Percentiles rank a stretch among this genome's conserved stretches.
These are phyloP conservation scores for Allomyces javanicus DNA, from an alignment of 192 early-diverging fungal genomes.

Conservation along the genomic window DNA sequence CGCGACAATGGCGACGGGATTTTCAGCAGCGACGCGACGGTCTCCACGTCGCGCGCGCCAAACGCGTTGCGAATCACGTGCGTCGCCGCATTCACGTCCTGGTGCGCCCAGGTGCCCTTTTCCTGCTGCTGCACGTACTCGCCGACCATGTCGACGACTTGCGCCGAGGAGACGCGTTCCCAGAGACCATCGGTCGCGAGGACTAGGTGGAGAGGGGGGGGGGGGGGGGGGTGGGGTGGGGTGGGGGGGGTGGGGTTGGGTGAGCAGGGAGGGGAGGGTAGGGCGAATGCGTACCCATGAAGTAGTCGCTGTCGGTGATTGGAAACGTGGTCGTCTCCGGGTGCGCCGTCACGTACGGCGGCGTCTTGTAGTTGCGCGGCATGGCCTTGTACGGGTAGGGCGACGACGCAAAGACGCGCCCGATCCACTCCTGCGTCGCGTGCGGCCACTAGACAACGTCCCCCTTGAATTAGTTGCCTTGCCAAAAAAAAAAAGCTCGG, in stretches of 20 bases:
- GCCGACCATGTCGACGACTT: slow-evolving; percentile 25
- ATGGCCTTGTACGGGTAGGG: slow-evolving; percentile 22
- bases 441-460: slow-evolving; percentile 25
- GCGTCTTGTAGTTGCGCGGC: slow-evolving; percentile 30
- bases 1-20: slow-evolving; percentile 46
- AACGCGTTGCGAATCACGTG: slow-evolving; percentile 49
- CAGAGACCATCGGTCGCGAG: slow-evolving; percentile 70
- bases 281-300: slow-evolving; percentile 19
- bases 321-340: slow-evolving; percentile 45
- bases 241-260: background rate
- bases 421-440: slow-evolving; percentile 25
- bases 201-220: slow-evolving; percentile 6
- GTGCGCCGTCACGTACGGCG: slow-evolving; percentile 55
- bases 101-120: slow-evolving; percentile 13
- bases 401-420: slow-evolving; percentile 12
- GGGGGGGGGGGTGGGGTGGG: background rate
- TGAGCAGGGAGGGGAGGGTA: no score
- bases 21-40: slow-evolving; percentile 36
- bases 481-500: no score
- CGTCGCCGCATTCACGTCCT: slow-evolving; percentile 44
- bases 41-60: slow-evolving; percentile 35
- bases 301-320: slow-evolving; percentile 36
- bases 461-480: no score
- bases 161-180: slow-evolving; percentile 48
- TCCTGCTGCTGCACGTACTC: slow-evolving; percentile 13